Evolutionary conservation across 108 stramenopile species (phyloP).

Genomic region (Fragilariopsis cylindrus): DNA sequence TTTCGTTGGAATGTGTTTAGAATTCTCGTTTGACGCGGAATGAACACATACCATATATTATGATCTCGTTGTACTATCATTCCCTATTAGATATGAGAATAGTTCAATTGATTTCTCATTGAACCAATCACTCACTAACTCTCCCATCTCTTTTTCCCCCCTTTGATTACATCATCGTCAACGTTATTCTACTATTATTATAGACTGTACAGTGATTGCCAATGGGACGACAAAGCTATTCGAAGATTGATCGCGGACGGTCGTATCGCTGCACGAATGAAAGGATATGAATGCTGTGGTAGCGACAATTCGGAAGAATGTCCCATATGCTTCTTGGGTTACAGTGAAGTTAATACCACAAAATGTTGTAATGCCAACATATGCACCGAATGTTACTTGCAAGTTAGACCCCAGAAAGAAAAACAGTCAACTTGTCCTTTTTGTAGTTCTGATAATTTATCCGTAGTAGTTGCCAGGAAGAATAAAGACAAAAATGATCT

Average conservation of each 20-base stretch:
- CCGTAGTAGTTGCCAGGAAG: slow-evolving; percentile 39
- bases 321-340: slow-evolving; percentile 89
- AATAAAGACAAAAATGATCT: slow-evolving; percentile 56
- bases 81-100: no score
- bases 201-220: slow-evolving; percentile 62
- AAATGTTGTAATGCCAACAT: slow-evolving; percentile 79
- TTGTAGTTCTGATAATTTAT: slow-evolving; percentile 64
- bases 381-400: slow-evolving; percentile 89
- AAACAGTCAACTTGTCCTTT: slow-evolving; percentile 65
- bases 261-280: slow-evolving; percentile 63
- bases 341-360: slow-evolving; percentile 62
- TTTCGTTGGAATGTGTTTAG: no score
- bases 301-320: slow-evolving; percentile 52
- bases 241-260: slow-evolving; percentile 74
- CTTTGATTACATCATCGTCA: slow-evolving; percentile 1
- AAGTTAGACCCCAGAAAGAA: slow-evolving; percentile 71
- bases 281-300: slow-evolving; percentile 52
- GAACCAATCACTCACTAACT: no score
- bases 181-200: background rate
- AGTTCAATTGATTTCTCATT: background rate
- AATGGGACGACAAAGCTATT: slow-evolving; percentile 80
- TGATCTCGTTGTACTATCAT: no score
- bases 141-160: slow-evolving; percentile 3
- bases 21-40: no score
- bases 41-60: no score